Base-by-base conservation (phyloP, 345 rosid species). In the Boechera divaricarpa region DNA sequence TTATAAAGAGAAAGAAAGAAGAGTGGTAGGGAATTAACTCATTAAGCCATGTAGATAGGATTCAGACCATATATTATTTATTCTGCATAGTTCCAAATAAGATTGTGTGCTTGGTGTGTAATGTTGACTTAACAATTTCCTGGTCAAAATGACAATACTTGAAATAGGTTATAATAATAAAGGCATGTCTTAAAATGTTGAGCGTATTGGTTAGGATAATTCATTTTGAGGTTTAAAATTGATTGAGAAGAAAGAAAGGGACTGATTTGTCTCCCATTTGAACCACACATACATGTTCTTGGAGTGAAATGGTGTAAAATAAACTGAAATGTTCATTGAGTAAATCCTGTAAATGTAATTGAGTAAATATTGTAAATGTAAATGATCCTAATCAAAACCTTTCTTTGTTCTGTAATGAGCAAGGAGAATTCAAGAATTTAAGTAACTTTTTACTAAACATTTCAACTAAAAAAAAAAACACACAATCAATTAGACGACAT, bases 201-300 rank as follows among this genome's bases (percentile, higher is more conserved):
- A 42, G 7, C 4, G 26, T 58, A 15, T 60, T 3, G 5, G 47
- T 60, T 60, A 21, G 47, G 12, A 44, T 5, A 9, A 15, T 47
- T 13, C n/a, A 48, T 32, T 4, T 31, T 65, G 44, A 26, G 64
- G 51, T 44, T 16, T 42, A 42, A 42, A 70, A 6, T 44, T 42
- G 63, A 42, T n/a, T 56, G 74, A 16, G 31, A 41, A 56, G 13
- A 29, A 6, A 26, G 72, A 69, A 69, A 69, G 36, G 2, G 63
- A 57, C 21, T 56, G 12, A 16, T 29, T 56, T 31, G 73, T 58
- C 73, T 18, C 73, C 53, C 15, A 35, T 29, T 48, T 39, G 16
- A 69, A 28, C 62, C 51, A 55, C 31, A 39, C 10, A 38, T 9
- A 38, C 35, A 33, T 33, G 35, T 33, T 31, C 33, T 31, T 31